Conservation (phyloP, 1,284 basidiomycete genomes). For the Melanopsichium pennsylvanicum region DNA sequence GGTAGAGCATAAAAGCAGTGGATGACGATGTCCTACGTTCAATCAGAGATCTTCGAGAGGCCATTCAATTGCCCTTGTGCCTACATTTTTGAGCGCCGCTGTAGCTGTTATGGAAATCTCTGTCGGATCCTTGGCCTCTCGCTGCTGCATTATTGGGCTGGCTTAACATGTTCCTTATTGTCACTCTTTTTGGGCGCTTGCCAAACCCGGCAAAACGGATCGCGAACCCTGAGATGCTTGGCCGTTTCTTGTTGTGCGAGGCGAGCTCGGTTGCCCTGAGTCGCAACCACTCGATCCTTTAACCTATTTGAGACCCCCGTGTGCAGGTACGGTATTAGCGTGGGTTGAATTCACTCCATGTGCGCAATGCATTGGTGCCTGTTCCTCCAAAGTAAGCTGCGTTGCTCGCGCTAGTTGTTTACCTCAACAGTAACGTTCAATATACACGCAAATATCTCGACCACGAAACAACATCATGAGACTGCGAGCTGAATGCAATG, state of each 20-base stretch:
- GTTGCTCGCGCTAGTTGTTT: too few relatives aligned
- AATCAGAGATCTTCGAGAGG: not conserved
- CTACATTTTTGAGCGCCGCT: too few relatives aligned
- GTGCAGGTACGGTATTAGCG: conserved; percentile 7
- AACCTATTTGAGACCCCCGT: not conserved
- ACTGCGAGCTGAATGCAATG: too few relatives aligned
- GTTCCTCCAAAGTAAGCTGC: too few relatives aligned
- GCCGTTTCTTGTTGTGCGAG: not conserved
- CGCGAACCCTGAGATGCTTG: not conserved
- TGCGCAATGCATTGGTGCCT: too few relatives aligned
- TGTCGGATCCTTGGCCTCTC: not conserved
- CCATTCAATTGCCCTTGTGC: not conserved
- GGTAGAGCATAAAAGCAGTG: not conserved
- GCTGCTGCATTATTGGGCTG: too few relatives aligned
- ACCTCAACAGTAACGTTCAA: too few relatives aligned
- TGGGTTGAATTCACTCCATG: conserved; percentile 4
- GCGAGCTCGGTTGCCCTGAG: conserved; percentile 21
- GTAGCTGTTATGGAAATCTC: not conserved
- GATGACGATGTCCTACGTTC: not conserved
- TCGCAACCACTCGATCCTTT: not conserved
- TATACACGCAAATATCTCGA: too few relatives aligned
- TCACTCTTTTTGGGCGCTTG: not conserved
- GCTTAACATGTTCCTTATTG: too few relatives aligned
- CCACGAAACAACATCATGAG: too few relatives aligned
- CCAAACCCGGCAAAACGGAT: not conserved